Percentiles rank a stretch among this genome's conserved stretches.
These are phyloP conservation scores for Penicillium sp. DNA, from an alignment of 2,329 filamentous ascomycete genomes.

Conservation along the genomic window DNA sequence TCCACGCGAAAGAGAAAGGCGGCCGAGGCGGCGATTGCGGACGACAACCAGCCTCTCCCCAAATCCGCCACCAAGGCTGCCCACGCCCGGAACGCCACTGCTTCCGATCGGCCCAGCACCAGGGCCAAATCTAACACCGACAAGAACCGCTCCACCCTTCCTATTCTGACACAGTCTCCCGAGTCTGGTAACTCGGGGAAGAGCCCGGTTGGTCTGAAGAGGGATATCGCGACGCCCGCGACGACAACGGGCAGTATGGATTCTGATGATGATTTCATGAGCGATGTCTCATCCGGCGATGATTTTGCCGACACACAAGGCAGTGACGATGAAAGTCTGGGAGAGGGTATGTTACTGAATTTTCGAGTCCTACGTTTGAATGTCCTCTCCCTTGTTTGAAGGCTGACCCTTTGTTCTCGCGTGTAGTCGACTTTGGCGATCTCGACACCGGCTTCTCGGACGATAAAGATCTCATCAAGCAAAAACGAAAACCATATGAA, in stretches of 20 bases:
- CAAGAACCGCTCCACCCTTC: conserved; percentile 15
- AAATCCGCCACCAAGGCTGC: conserved; percentile 32
- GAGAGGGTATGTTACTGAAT: conserved; percentile 36
- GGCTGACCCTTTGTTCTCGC: not conserved
- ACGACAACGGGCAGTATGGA: conserved; percentile 68
- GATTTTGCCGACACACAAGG: conserved; percentile 66
- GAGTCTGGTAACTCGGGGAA: conserved; percentile 17
- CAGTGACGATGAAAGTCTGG: conserved; percentile 66
- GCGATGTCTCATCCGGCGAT: conserved; percentile 74
- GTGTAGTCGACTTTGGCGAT: conserved; percentile 51
- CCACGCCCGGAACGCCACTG: conserved; percentile 27
- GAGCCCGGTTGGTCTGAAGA: conserved; percentile 18
- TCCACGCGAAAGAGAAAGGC: conserved; percentile 55
- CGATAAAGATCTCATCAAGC: conserved; percentile 70
- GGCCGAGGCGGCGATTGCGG: conserved; percentile 45
- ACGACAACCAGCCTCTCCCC: conserved; percentile 25
- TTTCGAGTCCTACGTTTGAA: not conserved
- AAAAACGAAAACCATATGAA: conserved; percentile 74
- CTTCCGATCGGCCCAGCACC: conserved; percentile 26
- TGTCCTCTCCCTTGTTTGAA: not conserved
- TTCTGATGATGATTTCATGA: conserved; percentile 93
- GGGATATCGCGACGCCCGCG: conserved; percentile 42
- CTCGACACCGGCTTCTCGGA: conserved; percentile 64
- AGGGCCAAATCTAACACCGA: not conserved
- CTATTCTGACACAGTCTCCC: conserved; percentile 5